Evolutionary conservation across 2,329 filamentous ascomycete species (phyloP), one percentile per base, ranked within the genome.

Genomic region (Penicillium sp.): DNA sequence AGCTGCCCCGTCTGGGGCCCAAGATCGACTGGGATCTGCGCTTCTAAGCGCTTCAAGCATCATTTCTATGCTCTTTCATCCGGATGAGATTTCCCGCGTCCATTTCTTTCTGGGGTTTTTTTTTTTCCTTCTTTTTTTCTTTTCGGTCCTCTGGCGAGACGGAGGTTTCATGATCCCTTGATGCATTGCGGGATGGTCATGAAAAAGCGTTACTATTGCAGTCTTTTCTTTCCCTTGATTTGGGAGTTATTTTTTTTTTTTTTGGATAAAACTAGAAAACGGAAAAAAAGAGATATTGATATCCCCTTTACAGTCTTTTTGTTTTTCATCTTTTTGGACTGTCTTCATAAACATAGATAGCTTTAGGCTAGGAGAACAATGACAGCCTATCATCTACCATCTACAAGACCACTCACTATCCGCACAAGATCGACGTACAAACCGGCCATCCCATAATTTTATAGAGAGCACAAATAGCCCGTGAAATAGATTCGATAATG

Each of bases 1-100:
- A 95, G 72, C 73, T 98, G 65, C 91, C 91, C 17, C 86, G 79
- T 59, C 70, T 98, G 54, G 91, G 93, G 0, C 93, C 93, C 7
- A 77, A 85, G 75, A 97, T 98, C 70, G 88, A 77, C 42, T 84
- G 81, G 81, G 80, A 83, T 65, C 62, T 83, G 70, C 74, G 80
- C 55, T 82, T 74, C 65, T 71, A 72, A 63, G 15, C 19, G 2
- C 21, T 28, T 35, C 37, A 8, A 5, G 2, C 17, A 13, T 33
- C 24, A 6, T 13, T 10, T 29, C 21, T 10, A 31, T 28, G 7
- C 8, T 21, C 52, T 21, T n/a, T 29, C 32, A 17, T 33, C 4
- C 0, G 26, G 17, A 3, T 37, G 8, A n/a, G 21, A 21, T 26
- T 22, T 8, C 4, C 10, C 13, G 13, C 6, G 17, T 6, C 13